Evolutionary conservation across 2,329 filamentous ascomycete species (phyloP), one percentile per base, ranked within the genome.

Genomic region (Diaporthe sp.): DNA sequence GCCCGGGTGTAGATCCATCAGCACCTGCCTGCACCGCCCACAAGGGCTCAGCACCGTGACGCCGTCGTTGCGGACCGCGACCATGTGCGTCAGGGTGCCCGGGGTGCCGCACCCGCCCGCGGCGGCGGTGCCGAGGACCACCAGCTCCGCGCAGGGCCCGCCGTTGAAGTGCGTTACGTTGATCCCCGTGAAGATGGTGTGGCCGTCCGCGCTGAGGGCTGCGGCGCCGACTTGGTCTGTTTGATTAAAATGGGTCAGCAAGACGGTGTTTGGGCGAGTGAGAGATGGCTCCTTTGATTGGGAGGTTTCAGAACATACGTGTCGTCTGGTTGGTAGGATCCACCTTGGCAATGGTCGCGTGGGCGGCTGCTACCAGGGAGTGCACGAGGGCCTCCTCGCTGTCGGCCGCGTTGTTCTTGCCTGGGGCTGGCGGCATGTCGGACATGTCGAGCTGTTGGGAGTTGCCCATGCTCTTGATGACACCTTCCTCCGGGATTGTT

Each of bases 101-200:
- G 64, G 47, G 5, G 22, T 30, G n/a, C 64, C 45, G 13, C 45
- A 68, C 22, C 64, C 64, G 45, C 30, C 64, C 33, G 64, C 64
- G 1, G 64, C 64, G 8, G 64, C 64, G 2, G 64, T 22, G 47
- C 64, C 64, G 22, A 68, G 47, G 4, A 52, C 35, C 1, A 54
- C 45, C 1, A 68, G 64, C n/a, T 68, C 64, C n/a, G 64, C 64
- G 64, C 64, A 68, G n/a, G 64, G 64, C 47, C 64, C 64, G 47
- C 64, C 64, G 64, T 68, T 68, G 47, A 68, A 68, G 47, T 68
- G 64, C 33, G 64, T 13, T 15, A 68, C 64, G 33, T 68, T 68
- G n/a, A 68, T 52, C 2, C 64, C 64, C 47, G 64, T 54, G 64
- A 68, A 68, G 64, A 68, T 68, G 47, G 64, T 68, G 64, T 54